These are phyloP conservation scores for Phytopythium ostracodes DNA, from an alignment of 352 stramenopile genomes.

Conservation along the genomic window DNA sequence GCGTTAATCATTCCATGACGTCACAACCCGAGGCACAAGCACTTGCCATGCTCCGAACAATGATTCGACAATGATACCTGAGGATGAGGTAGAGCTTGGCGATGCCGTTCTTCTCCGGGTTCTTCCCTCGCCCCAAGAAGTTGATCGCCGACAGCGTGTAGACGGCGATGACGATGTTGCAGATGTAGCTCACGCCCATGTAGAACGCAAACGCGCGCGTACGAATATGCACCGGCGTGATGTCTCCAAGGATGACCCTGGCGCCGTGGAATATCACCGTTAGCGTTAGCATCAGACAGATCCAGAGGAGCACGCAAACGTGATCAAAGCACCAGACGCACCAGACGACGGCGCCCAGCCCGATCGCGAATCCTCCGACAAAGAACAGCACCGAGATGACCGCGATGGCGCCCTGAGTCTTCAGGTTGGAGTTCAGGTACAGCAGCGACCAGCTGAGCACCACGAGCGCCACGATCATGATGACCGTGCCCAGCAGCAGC, in stretches of 20 bases:
- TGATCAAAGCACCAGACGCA: slow-evolving; percentile 17
- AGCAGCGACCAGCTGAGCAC: slow-evolving; percentile 70
- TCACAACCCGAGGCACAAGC: no score
- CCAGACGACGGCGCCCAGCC: slow-evolving; percentile 77
- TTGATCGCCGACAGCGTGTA: slow-evolving; percentile 78
- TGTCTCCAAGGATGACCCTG: slow-evolving; percentile 84
- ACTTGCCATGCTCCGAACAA: no score
- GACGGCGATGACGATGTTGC: slow-evolving; percentile 79
- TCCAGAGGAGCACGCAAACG: background rate
- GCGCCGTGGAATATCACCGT: background rate
- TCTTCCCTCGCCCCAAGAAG: slow-evolving; percentile 51
- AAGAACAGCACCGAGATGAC: slow-evolving; percentile 80
- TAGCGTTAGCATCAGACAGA: background rate
- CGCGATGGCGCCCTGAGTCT: slow-evolving; percentile 55
- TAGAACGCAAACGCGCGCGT: slow-evolving; percentile 82
- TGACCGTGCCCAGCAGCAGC: slow-evolving; percentile 53
- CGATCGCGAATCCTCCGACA: slow-evolving; percentile 81
- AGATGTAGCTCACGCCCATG: slow-evolving; percentile 82
- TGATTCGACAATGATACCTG: slow-evolving; percentile 14
- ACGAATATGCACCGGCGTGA: slow-evolving; percentile 85
- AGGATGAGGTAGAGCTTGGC: slow-evolving; percentile 85
- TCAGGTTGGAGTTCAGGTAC: slow-evolving; percentile 40
- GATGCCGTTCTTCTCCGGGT: slow-evolving; percentile 80
- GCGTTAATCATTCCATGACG: background rate
- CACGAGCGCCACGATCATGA: slow-evolving; percentile 74